A percentile compares a stretch with the other conserved stretches of the same genome.
phyloP scores from a whole-genome alignment of 768 basidiomycete species.

The Mycena olivaceomarginata region DNA sequence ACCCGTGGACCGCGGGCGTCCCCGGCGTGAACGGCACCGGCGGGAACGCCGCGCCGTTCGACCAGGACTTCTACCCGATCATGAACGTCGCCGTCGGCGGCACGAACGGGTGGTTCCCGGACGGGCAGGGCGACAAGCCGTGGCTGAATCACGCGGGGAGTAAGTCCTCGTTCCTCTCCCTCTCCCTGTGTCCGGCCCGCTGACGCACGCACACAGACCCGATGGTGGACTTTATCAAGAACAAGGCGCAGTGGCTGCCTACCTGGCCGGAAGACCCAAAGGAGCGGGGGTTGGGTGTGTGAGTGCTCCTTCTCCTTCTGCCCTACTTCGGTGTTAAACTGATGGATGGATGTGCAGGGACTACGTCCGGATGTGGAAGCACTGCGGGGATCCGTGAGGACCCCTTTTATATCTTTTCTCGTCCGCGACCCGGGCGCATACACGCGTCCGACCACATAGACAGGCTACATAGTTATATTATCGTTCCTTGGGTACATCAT shows the following conservation, averaged over 20 bases:
- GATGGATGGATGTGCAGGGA: too few species aligned
- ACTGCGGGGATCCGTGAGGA: too few species aligned
- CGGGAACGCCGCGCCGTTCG: too few species aligned
- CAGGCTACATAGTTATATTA: too few species aligned
- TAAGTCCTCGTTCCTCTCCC: too few species aligned
- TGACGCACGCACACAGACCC: slow-evolving; percentile 73
- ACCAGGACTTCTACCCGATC: slow-evolving; percentile 90
- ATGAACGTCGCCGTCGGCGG: slow-evolving; percentile 89
- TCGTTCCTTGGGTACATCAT: too few species aligned
- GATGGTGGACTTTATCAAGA: slow-evolving; percentile 77
- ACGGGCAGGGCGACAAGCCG: slow-evolving; percentile 85
- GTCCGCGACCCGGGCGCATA: too few species aligned
- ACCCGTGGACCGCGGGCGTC: too few species aligned
- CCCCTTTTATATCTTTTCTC: fast-evolving
- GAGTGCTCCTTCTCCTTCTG: slow-evolving; percentile 53
- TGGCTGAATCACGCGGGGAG: slow-evolving; percentile 86
- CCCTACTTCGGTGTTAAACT: neutral
- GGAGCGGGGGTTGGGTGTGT: slow-evolving; percentile 82
- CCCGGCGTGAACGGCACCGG: too few species aligned
- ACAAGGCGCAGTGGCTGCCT: slow-evolving; percentile 77
- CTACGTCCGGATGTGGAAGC: too few species aligned
- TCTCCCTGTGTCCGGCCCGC: too few species aligned
- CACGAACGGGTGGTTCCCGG: slow-evolving; percentile 94
- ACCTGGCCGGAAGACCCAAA: slow-evolving; percentile 83
- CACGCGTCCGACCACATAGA: too few species aligned